Conservation (phyloP, 2,329 filamentous ascomycete species). For the Blastomyces parvus region DNA sequence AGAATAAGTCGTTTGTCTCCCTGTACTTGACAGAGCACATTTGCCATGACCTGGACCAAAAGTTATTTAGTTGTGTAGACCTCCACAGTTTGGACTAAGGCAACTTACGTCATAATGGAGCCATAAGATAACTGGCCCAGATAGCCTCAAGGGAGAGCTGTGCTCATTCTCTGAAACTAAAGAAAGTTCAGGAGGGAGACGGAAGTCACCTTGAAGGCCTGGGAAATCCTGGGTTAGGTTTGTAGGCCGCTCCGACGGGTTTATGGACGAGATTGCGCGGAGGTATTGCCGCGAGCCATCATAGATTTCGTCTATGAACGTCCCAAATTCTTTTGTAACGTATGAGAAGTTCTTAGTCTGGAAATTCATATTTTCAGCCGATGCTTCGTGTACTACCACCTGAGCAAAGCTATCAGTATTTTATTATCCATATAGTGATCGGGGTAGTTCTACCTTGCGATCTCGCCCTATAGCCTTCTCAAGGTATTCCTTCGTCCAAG, state of each 20-base stretch:
- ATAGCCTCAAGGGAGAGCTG: conserved; percentile 70
- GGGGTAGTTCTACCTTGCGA: conserved; percentile 44
- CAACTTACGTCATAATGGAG: conserved; percentile 66
- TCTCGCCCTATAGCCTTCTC: conserved; percentile 50
- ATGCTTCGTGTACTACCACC: conserved; percentile 65
- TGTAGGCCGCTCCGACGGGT: conserved; percentile 61
- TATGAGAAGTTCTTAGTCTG: conserved; percentile 75
- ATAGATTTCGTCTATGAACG: conserved; percentile 54
- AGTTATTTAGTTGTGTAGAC: conserved; percentile 12
- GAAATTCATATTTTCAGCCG: conserved; percentile 63
- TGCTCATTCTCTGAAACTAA: conserved; percentile 56
- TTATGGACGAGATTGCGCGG: conserved; percentile 61
- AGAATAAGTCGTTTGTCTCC: conserved; percentile 66
- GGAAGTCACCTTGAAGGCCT: conserved; percentile 58
- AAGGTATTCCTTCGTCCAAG: conserved; percentile 63
- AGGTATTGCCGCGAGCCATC: conserved; percentile 60
- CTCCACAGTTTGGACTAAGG: neutral
- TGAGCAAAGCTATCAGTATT: conserved; percentile 24
- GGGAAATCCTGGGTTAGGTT: conserved; percentile 64
- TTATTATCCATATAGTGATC: neutral
- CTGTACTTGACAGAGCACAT: conserved; percentile 69
- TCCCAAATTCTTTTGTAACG: conserved; percentile 54
- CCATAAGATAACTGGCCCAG: conserved; percentile 77
- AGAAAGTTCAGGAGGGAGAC: conserved; percentile 52
- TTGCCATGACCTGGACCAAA: conserved; percentile 62